phyloP scores from a whole-genome alignment of 176 grass and related monocot genomes.

The Triticum timopheevii region DNA sequence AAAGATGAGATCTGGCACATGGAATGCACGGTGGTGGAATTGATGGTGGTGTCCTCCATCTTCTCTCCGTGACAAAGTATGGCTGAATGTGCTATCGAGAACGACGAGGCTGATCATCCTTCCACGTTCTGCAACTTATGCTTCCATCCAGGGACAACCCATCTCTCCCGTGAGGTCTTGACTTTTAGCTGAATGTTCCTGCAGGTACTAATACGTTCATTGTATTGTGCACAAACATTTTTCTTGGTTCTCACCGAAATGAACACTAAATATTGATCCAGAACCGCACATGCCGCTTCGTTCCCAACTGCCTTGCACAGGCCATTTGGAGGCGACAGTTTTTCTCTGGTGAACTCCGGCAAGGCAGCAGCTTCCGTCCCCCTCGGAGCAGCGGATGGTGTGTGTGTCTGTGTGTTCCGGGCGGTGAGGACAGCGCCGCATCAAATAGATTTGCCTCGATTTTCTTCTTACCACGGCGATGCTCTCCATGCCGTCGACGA shows the following conservation, averaged over 20 bases:
- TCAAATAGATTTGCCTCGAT: too few relatives aligned
- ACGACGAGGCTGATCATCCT: not conserved
- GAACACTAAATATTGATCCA: not conserved
- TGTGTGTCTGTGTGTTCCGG: too few relatives aligned
- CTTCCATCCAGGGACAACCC: not conserved
- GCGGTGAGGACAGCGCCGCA: too few relatives aligned
- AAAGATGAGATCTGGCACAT: conserved; percentile 9
- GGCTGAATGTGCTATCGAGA: not conserved
- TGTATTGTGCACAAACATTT: too few relatives aligned
- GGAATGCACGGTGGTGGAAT: conserved; percentile 16
- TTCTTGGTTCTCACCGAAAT: not conserved
- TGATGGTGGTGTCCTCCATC: not conserved
- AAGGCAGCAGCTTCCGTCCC: too few relatives aligned
- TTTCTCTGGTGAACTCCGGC: too few relatives aligned
- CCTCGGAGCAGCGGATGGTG: too few relatives aligned
- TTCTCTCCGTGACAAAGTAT: not conserved
- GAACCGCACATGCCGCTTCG: too few relatives aligned
- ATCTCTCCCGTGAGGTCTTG: not conserved
- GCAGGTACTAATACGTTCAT: not conserved
- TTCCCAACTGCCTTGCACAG: too few relatives aligned
- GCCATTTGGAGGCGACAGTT: too few relatives aligned
- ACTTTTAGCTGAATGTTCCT: not conserved
- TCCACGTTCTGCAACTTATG: not conserved
- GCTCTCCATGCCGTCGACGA: too few relatives aligned
- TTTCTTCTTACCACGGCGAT: too few relatives aligned